Evolutionary conservation across 2,329 filamentous ascomycete species (phyloP).

Genomic region (Phialophora verrucosa): DNA sequence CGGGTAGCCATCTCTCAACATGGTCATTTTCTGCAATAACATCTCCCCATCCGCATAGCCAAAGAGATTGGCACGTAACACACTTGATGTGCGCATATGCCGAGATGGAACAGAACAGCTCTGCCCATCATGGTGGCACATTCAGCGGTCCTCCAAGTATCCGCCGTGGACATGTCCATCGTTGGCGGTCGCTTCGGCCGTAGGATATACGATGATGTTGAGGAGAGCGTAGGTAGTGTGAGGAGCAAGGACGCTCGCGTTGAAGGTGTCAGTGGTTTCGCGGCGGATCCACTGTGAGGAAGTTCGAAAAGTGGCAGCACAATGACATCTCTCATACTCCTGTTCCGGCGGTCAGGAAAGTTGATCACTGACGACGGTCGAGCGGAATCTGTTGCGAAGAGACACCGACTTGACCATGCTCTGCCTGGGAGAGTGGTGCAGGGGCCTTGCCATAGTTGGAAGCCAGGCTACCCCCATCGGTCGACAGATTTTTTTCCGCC

Average conservation of each 20-base stretch:
- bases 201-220: conserved; percentile 6
- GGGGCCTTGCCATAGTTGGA: conserved; percentile 22
- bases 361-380: conserved; percentile 25
- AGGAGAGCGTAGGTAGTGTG: conserved; percentile 7
- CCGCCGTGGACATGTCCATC: conserved; percentile 4
- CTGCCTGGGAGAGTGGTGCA: conserved; percentile 26
- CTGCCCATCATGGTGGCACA: conserved; percentile 3
- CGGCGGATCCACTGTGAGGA: conserved; percentile 25
- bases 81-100: conserved; percentile 3
- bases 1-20: conserved; percentile 1
- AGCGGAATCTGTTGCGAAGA: conserved; percentile 23
- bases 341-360: conserved; percentile 22
- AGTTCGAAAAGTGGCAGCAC: conserved; percentile 27
- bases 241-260: conserved; percentile 12
- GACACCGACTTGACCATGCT: conserved; percentile 23
- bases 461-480: conserved; percentile 20
- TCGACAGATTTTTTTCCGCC: conserved; percentile 25
- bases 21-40: conserved; percentile 2
- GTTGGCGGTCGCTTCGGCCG: conserved; percentile 8
- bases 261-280: conserved; percentile 22
- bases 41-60: not conserved
- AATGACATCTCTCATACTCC: conserved; percentile 22
- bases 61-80: conserved; percentile 5
- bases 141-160: conserved; percentile 4
- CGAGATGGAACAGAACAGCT: conserved; percentile 1